Conservation (phyloP, 495 filamentous ascomycete species). For the Cercophora newfieldiana region DNA sequence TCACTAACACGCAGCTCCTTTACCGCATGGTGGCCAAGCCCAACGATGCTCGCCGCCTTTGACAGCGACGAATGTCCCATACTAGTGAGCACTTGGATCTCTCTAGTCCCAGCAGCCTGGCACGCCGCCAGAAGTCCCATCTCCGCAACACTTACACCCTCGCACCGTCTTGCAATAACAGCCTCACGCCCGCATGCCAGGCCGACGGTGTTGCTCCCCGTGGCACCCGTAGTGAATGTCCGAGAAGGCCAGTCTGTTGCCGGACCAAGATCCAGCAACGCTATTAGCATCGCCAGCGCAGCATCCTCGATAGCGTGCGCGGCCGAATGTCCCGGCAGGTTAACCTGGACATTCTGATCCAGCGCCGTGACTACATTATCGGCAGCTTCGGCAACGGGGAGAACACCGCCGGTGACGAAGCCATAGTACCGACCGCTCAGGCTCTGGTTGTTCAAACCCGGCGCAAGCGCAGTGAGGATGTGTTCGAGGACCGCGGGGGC, state of each 20-base stretch:
- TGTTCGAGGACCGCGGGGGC: slow-evolving; percentile 35
- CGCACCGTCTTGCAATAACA: slow-evolving; percentile 47
- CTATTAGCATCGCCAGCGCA: slow-evolving; percentile 66
- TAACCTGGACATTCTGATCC: slow-evolving; percentile 86
- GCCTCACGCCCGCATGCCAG: slow-evolving; percentile 75
- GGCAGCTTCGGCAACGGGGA: slow-evolving; percentile 79
- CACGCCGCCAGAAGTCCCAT: slow-evolving; percentile 69
- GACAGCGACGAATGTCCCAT: slow-evolving; percentile 78
- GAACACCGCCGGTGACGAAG: slow-evolving; percentile 81
- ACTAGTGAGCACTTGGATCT: slow-evolving; percentile 75
- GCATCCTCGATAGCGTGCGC: slow-evolving; percentile 72
- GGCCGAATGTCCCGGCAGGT: slow-evolving; percentile 72
- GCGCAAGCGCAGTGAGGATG: slow-evolving; percentile 61
- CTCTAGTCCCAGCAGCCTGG: slow-evolving; percentile 57
- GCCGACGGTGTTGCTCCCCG: slow-evolving; percentile 80
- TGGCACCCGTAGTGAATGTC: slow-evolving; percentile 89
- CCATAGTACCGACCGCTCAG: slow-evolving; percentile 73
- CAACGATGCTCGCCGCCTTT: slow-evolving; percentile 81
- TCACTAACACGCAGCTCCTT: slow-evolving; percentile 54
- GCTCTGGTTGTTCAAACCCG: slow-evolving; percentile 63
- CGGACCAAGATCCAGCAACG: slow-evolving; percentile 62
- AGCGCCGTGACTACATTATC: slow-evolving; percentile 75
- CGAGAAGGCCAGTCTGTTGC: slow-evolving; percentile 52
- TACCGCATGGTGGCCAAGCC: slow-evolving; percentile 72
- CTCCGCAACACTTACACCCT: slow-evolving; percentile 57